Evolutionary conservation across 78 protist genomes (phyloP).

Genomic region (Monocercomonoides exilis): DNA sequence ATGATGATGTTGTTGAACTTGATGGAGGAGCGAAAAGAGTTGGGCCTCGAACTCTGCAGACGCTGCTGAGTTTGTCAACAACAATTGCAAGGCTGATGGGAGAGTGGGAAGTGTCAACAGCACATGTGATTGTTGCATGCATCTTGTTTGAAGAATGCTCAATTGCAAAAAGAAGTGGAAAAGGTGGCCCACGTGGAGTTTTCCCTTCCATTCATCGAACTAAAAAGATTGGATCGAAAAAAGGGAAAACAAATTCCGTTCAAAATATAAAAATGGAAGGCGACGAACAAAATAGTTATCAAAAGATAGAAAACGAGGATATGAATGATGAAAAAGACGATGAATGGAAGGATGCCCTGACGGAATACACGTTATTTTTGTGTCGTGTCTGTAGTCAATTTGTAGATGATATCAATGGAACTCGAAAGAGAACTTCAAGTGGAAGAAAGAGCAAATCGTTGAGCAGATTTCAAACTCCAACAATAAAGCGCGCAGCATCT

Average conservation of each 20-base stretch:
- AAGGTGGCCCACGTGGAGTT: neutral
- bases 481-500: too few relatives aligned
- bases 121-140: neutral
- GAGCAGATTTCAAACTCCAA: too few relatives aligned
- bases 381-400: too few relatives aligned
- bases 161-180: neutral
- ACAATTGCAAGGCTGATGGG: neutral
- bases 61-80: neutral
- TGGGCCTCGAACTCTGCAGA: neutral
- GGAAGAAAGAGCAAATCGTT: too few relatives aligned
- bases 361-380: neutral
- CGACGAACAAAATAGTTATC: too few relatives aligned
- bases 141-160: neutral
- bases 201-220: conserved; percentile 1
- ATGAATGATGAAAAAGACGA: too few relatives aligned
- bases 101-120: neutral
- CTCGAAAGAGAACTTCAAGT: too few relatives aligned
- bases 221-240: too few relatives aligned
- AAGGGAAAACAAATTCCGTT: too few relatives aligned
- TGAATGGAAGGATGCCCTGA: neutral
- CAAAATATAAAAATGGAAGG: too few relatives aligned
- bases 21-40: neutral
- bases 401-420: too few relatives aligned
- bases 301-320: too few relatives aligned
- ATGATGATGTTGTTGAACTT: neutral